Evolutionary conservation across 345 rosid species (phyloP), one percentile per base, ranked within the genome.

Genomic region (Durio zibethinus): DNA sequence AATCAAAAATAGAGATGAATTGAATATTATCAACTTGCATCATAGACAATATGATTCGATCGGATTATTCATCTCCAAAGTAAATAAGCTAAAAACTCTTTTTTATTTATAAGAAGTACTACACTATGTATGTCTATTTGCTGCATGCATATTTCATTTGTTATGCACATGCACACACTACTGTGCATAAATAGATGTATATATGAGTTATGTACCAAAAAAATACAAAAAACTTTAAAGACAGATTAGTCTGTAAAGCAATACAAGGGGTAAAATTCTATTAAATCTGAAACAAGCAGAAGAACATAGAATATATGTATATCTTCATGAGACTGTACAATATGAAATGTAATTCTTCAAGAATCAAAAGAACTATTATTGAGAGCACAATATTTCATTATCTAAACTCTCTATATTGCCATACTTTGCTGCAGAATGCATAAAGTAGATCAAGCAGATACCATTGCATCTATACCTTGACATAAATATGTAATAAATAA

Each of bases 371-470:
- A 71, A 50, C 29, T 31, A 33, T 71, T 18, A 31, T 23, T 52
- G 16, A 48, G 7, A 5, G 43, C 42, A 20, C 42, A 47, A 57
- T 59, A 7, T 33, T 75, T 75, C 35, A 36, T 31, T 66, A 21
- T 68, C 20, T 75, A 43, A 61, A 69, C 56, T 31, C 43, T 48
- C 62, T 31, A 40, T 54, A 79, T 9, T 1, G 1, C 14, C 31
- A 16, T 66, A 40, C 14, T 35, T 27, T 14, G 36, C 25, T 14
- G 33, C 35, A 31, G 10, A 47, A 29, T 18, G 50, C 25, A 71
- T 6, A 38, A 62, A 36, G 71, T 61, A 77, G 65, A 54, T 72
- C 12, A 72, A 72, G 72, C 23, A 36, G n/a, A 57, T 21, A 38
- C 38, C 27, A 70, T 71, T 33, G 11, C 29, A 40, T 29, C 20